Base-by-base conservation (phyloP, 306 rosid species). In the Crotalaria pallida region DNA sequence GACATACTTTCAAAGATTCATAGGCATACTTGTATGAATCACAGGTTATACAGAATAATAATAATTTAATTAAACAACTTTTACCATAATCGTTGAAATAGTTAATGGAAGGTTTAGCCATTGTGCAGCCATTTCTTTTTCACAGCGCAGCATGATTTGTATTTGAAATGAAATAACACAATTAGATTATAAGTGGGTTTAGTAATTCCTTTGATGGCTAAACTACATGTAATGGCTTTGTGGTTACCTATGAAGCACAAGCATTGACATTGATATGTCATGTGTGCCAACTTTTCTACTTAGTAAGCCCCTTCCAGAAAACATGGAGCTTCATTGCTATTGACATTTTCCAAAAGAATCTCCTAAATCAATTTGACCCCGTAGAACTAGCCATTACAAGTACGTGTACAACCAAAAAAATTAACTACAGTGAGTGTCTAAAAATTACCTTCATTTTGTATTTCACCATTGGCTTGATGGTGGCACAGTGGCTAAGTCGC, bases 1-100 rank as follows among this genome's bases (percentile, higher is more conserved):
- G 79, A 82, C 18, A 58, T 81, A 50, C 84, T 77, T 47, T 24
- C 67, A 21, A 31, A 69, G n/a, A 21, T 63, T 19, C 44, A 21
- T 22, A 27, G 7, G 58, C 67, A 58, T 26, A 9, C 79, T 40
- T 60, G 24, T 64, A 23, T 44, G 80, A 79, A 45, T 40, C 58
- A 58, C 18, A 18, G 50, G 26, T 24, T 69, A 12, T 48, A n/a
- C n/a, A n/a, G 11, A 64, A 59, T 47, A 58, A 41, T 36, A 63
- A 27, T 72, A 50, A 33, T 50, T 13, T 70, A 43, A 22, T 58
- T 27, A 16, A 79, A 43, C 22, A 33, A 5, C 3, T 45, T 65
- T 26, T 38, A 45, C 34, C 1, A 1, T 21, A 29, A 52, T 52
- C 55, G 44, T 27, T 24, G 22, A n/a, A 77, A 7, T n/a, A 31